A percentile compares a stretch with the other conserved stretches of the same genome.
phyloP scores from a whole-genome alignment of 1,139 yeast species.

The Debaryomycetaceae sp. region DNA sequence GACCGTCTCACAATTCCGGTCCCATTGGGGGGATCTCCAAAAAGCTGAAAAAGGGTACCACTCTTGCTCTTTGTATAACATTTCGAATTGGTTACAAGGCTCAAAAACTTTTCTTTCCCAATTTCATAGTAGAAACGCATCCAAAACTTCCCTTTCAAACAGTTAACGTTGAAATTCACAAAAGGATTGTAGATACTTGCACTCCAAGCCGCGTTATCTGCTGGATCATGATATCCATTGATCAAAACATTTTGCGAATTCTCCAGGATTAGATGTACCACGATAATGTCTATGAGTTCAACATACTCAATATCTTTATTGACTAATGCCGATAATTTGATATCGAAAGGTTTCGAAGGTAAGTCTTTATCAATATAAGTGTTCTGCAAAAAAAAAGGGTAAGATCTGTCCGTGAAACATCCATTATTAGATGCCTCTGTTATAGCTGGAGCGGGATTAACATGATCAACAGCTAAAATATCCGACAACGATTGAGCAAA shows the following conservation, averaged over 20 bases:
- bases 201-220: slow-evolving; percentile 10
- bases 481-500: background rate
- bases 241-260: slow-evolving; percentile 20
- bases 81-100: slow-evolving; percentile 25
- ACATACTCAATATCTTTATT: slow-evolving; percentile 11
- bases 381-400: background rate
- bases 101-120: slow-evolving; percentile 29
- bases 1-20: background rate
- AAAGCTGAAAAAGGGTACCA: slow-evolving; percentile 25
- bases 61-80: slow-evolving; percentile 16
- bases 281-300: slow-evolving; percentile 24
- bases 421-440: background rate
- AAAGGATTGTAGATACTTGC: slow-evolving; percentile 16
- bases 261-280: slow-evolving; percentile 14
- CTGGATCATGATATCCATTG: slow-evolving; percentile 24
- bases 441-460: background rate
- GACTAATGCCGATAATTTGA: background rate
- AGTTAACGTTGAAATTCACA: slow-evolving; percentile 23
- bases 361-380: background rate
- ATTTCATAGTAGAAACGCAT: slow-evolving; percentile 24
- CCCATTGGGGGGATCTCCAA: slow-evolving; percentile 24
- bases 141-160: slow-evolving; percentile 37
- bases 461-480: background rate
- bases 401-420: background rate
- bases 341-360: background rate